Percentiles rank a stretch among this genome's conserved stretches.
phyloP scores from a whole-genome alignment of 257 asterid genomes.

The Euphrasia confusa region DNA sequence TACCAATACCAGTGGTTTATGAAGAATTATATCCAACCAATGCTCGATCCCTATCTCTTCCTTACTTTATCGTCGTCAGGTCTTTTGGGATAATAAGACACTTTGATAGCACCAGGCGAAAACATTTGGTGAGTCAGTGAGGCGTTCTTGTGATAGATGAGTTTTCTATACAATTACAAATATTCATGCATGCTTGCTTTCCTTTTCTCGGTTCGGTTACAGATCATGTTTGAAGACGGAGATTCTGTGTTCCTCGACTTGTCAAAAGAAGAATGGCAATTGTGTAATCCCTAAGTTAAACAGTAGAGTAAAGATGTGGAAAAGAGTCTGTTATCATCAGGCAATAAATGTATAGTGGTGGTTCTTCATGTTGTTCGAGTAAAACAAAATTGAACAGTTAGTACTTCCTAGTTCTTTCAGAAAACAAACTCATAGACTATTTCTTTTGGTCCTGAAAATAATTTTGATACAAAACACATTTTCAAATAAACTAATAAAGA shows the following conservation, averaged over 20 bases:
- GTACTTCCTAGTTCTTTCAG: neutral
- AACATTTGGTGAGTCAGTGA: conserved; percentile 70
- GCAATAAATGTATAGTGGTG: conserved; percentile 8
- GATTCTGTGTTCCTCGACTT: conserved; percentile 55
- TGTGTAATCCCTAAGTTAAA: conserved; percentile 37
- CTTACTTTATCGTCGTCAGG: conserved; percentile 37
- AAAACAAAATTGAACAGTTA: conserved; percentile 15
- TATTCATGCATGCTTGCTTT: neutral
- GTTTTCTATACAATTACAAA: neutral
- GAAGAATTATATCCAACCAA: neutral
- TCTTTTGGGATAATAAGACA: conserved; percentile 63
- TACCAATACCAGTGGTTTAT: neutral
- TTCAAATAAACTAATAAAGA: too few relatives aligned
- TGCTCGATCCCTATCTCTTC: conserved; percentile 3
- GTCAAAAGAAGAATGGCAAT: conserved; percentile 83
- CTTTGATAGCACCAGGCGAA: conserved; percentile 53
- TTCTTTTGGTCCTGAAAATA: too few relatives aligned
- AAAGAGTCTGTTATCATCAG: conserved; percentile 16
- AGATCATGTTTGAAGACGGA: conserved; percentile 93
- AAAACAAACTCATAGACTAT: too few relatives aligned
- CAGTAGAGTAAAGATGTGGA: conserved; percentile 23
- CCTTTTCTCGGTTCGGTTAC: conserved; percentile 22
- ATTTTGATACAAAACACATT: too few relatives aligned
- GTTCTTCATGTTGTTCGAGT: conserved; percentile 18
- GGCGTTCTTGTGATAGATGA: conserved; percentile 9